Evolutionary conservation across 208 protist genomes (phyloP).

Genomic region (Leishmania amazonensis): DNA sequence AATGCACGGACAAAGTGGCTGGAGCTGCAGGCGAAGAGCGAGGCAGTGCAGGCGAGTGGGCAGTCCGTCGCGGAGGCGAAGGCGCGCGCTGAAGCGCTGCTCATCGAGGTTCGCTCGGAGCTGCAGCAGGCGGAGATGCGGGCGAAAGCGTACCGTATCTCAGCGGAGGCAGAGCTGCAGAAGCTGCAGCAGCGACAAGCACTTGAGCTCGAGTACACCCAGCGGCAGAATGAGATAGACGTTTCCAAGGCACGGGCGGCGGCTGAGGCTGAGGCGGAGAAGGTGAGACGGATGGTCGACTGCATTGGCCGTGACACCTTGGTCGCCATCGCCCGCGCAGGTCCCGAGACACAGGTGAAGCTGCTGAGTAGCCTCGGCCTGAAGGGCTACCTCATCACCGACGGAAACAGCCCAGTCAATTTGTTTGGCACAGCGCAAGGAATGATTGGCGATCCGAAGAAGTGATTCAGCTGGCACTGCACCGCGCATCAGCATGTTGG

Average conservation of each 20-base stretch:
- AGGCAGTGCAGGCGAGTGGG: conserved; percentile 91
- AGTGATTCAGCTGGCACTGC: conserved; percentile 10
- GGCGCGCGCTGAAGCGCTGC: conserved; percentile 88
- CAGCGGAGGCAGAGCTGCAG: conserved; percentile 84
- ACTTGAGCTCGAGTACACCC: conserved; percentile 87
- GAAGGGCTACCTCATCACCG: conserved; percentile 96
- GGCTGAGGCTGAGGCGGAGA: conserved; percentile 88
- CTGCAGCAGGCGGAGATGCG: conserved; percentile 90
- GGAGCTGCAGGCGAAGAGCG: conserved; percentile 93
- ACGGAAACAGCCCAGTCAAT: conserved; percentile 96
- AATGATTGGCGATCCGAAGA: conserved; percentile 68
- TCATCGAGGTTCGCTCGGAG: conserved; percentile 89
- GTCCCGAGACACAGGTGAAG: conserved; percentile 96
- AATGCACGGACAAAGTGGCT: conserved; percentile 77
- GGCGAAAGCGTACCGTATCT: conserved; percentile 81
- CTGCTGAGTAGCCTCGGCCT: conserved; percentile 94
- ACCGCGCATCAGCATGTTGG: background rate
- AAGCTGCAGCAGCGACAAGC: conserved; percentile 79
- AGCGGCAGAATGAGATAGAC: conserved; percentile 84
- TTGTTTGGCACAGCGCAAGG: conserved; percentile 95
- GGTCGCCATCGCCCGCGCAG: conserved; percentile 89
- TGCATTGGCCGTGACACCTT: conserved; percentile 93
- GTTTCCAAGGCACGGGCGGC: conserved; percentile 73
- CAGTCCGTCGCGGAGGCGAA: conserved; percentile 92
- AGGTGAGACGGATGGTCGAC: conserved; percentile 86